Evolutionary conservation across 2,329 filamentous ascomycete genomes (phyloP), one percentile per base, ranked within the genome.

Genomic region (Trichophyton rubrum): DNA sequence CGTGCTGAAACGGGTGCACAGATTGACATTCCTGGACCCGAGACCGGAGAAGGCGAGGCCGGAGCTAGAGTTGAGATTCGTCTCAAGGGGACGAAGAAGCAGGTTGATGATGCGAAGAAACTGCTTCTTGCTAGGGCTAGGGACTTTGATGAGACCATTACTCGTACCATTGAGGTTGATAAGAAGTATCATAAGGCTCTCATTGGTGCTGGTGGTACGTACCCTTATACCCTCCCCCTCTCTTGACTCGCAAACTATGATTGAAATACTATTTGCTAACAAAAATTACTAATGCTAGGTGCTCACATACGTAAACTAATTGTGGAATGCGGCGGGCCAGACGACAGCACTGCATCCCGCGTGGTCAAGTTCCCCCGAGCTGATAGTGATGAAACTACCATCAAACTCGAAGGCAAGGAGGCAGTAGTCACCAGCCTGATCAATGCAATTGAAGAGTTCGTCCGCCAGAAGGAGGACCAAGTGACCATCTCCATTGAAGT

Each of bases 281-380:
- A 43, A 60, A 35, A 33, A 20, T n/a, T 61, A 38, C 9, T 27
- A 27, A 27, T 30, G 1, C 27, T 6, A 92, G 89, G 91, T 68
- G 80, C 89, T 51, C 93, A 87, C 69, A 86, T 99, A 62, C 88
- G 88, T 63, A 85, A 89, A 63, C 90, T 99, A 63, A 88, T 99
- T 60, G 80, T 88, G 59, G 84, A 88, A 68, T 91, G 93, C 55
- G 95, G 93, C 64, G 95, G 93, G 8, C 90, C 91, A 41, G 88
- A 90, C 67, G 91, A 96, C 70, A 84, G 87, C 64, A 85, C 88
- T 45, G 86, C 93, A 67, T 89, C 90, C 58, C 88, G 92, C 64
- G 90, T 92, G 68, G 90, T 99, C 62, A 90, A 92, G 72, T 97
- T 99, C 79, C 93, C 93, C 61, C 90, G 91, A 72, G 86, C 89